A percentile compares a stretch with the other conserved stretches of the same genome.
Conservation (phyloP, 2,329 filamentous ascomycete species). For the Trichoderma lentiforme region DNA sequence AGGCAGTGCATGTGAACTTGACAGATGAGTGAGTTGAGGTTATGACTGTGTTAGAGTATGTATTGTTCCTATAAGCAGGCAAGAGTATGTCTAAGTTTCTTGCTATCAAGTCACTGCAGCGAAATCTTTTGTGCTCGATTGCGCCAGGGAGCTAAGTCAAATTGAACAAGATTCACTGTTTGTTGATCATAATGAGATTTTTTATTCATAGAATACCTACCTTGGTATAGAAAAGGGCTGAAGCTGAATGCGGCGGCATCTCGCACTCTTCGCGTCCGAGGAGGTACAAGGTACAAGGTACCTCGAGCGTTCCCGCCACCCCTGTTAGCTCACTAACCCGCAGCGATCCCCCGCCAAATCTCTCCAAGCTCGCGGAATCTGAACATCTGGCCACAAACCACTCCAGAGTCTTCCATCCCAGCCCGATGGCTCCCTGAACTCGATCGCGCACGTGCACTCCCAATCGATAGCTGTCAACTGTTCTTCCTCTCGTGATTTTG, state of each 20-base stretch:
- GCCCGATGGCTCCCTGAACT: constrained; percentile 3
- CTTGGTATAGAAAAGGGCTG: background rate
- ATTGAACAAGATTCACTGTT: background rate
- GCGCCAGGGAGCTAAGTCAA: fast-evolving
- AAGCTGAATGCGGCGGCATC: background rate
- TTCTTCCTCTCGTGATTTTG: background rate
- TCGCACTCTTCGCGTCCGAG: background rate
- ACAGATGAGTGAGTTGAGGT: constrained; percentile 12
- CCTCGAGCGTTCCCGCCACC: background rate
- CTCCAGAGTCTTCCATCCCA: background rate
- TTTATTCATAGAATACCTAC: background rate
- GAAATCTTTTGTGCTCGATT: background rate
- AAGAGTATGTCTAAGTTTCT: background rate
- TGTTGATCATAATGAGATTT: background rate
- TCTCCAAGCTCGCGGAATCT: background rate
- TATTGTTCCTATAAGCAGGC: background rate
- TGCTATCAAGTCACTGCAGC: background rate
- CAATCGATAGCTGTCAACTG: background rate
- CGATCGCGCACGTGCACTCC: background rate
- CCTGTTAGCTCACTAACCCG: background rate
- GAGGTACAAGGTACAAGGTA: background rate
- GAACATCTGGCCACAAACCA: constrained; percentile 14
- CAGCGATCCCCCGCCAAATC: constrained; percentile 11
- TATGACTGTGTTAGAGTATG: background rate
- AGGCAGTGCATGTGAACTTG: constrained; percentile 32